A percentile compares a stretch with the other conserved stretches of the same genome.
These are phyloP conservation scores for Trichomonas gallinae DNA, from an alignment of 208 protist species.

Conservation along the genomic window DNA sequence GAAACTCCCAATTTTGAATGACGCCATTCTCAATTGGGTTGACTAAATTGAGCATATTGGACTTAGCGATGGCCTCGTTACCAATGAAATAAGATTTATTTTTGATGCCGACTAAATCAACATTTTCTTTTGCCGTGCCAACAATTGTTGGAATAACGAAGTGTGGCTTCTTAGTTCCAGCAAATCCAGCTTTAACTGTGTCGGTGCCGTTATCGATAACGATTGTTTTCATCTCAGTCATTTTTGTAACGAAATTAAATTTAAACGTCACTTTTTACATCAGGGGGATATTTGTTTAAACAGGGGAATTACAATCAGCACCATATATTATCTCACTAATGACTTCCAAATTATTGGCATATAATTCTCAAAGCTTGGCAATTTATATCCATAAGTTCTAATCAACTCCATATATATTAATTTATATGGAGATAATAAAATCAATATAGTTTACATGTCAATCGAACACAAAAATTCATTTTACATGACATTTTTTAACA, in stretches of 20 bases:
- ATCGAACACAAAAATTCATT: too few relatives aligned
- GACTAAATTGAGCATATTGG: conserved; percentile 70
- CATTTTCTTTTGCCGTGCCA: conserved; percentile 61
- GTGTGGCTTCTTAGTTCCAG: conserved; percentile 87
- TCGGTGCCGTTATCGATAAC: neutral
- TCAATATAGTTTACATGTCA: too few relatives aligned
- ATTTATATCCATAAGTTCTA: too few relatives aligned
- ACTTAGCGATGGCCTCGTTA: conserved; percentile 74
- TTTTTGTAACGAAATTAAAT: neutral
- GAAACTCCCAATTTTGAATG: conserved; percentile 89
- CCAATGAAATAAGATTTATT: conserved; percentile 79
- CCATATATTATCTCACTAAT: too few relatives aligned
- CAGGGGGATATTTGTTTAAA: too few relatives aligned
- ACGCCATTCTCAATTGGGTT: conserved; percentile 70
- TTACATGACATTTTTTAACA: too few relatives aligned
- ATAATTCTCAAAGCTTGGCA: too few relatives aligned
- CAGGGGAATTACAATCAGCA: too few relatives aligned
- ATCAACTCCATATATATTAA: too few relatives aligned
- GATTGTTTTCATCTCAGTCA: neutral
- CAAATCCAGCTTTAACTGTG: conserved; percentile 69
- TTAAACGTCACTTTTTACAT: neutral
- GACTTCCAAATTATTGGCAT: too few relatives aligned
- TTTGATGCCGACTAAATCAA: conserved; percentile 58
- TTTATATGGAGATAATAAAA: too few relatives aligned
- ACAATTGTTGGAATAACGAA: conserved; percentile 84